Evolutionary conservation across 1,284 basidiomycete species (phyloP).

Genomic region (Papiliotrema nemorosa): DNA sequence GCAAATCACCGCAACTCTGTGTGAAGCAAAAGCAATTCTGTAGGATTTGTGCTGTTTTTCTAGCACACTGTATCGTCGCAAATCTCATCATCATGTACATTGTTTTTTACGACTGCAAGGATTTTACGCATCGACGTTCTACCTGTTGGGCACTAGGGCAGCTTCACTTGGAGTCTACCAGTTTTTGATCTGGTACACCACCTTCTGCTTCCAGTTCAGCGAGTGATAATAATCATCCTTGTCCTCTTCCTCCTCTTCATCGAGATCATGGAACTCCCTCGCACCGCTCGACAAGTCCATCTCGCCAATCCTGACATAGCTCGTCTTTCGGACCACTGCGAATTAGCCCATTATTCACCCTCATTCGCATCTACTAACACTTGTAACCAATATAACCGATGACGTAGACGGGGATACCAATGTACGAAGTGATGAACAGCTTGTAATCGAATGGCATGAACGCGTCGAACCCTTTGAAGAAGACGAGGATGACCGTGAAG

Average conservation of each 20-base stretch:
- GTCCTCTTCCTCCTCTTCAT: slow-evolving; percentile 50
- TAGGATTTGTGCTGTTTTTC: no score
- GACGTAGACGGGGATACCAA: slow-evolving; percentile 53
- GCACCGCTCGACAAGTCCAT: slow-evolving; percentile 65
- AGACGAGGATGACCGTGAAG: slow-evolving; percentile 55
- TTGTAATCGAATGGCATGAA: slow-evolving; percentile 57
- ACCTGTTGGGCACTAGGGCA: no score
- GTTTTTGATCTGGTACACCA: slow-evolving; percentile 39
- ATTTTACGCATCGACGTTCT: no score
- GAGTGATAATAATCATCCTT: slow-evolving; percentile 23
- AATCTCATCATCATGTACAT: no score
- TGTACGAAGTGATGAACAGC: slow-evolving; percentile 59
- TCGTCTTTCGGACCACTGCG: slow-evolving; percentile 52
- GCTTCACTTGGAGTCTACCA: no score
- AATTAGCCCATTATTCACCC: not conserved
- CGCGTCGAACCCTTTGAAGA: slow-evolving; percentile 68
- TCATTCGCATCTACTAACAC: slow-evolving; percentile 16
- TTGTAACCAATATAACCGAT: slow-evolving; percentile 62
- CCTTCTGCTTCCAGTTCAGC: slow-evolving; percentile 35
- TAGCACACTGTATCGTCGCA: no score
- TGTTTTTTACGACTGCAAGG: no score
- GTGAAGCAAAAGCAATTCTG: no score
- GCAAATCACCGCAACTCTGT: no score
- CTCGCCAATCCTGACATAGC: slow-evolving; percentile 54
- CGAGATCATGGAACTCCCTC: slow-evolving; percentile 64